Percentiles rank a stretch among this genome's conserved stretches.
Conservation (phyloP, 1,284 basidiomycete genomes). For the Malassezia psittaci region DNA sequence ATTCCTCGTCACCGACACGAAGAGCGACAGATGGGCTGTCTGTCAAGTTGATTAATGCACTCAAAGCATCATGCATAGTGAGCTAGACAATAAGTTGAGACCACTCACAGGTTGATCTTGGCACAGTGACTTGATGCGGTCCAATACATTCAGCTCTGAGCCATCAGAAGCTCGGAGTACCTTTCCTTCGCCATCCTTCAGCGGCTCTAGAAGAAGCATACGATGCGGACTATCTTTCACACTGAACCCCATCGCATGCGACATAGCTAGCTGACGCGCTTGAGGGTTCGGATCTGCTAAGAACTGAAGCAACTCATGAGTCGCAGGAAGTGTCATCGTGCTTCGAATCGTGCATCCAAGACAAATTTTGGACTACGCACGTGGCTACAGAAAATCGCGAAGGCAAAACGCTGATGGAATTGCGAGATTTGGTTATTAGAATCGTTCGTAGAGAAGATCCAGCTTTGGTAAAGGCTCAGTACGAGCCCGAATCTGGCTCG, state of each 20-base stretch:
- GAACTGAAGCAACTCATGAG: constrained; percentile 66
- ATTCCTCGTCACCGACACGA: constrained; percentile 61
- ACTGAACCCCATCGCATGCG: constrained; percentile 58
- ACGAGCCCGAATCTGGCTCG: too few species aligned
- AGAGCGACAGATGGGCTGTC: constrained; percentile 66
- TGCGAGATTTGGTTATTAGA: background rate
- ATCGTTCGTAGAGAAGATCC: background rate
- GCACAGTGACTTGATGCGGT: constrained; percentile 70
- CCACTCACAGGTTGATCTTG: constrained; percentile 57
- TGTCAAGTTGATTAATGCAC: constrained; percentile 84
- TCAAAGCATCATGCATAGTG: constrained; percentile 87
- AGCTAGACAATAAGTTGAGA: constrained; percentile 33
- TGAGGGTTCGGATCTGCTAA: constrained; percentile 75
- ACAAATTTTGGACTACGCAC: background rate
- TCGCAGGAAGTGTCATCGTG: constrained; percentile 18
- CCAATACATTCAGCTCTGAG: constrained; percentile 36
- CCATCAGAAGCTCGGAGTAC: constrained; percentile 30
- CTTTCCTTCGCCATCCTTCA: constrained; percentile 30
- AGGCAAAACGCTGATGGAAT: background rate
- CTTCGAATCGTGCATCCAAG: background rate
- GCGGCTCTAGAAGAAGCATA: constrained; percentile 29
- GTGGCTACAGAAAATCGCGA: background rate
- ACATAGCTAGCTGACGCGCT: constrained; percentile 73
- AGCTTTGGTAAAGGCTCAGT: background rate
- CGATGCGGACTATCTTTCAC: constrained; percentile 30